Percentiles rank a stretch among this genome's conserved stretches.
Evolutionary conservation across 352 stramenopile species (phyloP).

Genomic region (Thraustochytrium sp.): DNA sequence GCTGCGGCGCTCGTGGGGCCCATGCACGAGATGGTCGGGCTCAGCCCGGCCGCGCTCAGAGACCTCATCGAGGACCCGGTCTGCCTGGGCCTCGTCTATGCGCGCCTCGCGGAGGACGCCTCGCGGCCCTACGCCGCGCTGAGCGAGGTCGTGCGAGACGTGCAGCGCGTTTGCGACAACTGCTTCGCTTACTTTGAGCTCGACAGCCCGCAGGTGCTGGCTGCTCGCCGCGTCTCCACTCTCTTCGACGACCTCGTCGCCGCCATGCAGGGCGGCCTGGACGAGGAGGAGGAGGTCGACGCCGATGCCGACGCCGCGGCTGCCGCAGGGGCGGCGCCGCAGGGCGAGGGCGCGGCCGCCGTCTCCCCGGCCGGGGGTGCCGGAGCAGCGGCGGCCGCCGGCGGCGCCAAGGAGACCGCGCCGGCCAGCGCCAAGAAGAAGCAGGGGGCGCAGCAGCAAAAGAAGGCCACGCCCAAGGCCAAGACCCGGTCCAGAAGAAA

Average conservation of each 20-base stretch:
- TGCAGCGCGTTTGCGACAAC: slow-evolving; percentile 1
- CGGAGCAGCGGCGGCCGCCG: too few relatives aligned
- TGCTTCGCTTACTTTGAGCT: background rate
- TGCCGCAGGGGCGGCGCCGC: background rate
- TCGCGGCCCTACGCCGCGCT: background rate
- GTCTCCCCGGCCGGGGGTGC: too few relatives aligned
- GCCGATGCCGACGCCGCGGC: background rate
- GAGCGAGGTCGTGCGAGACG: background rate
- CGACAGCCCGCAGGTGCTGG: background rate
- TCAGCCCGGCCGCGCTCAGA: background rate
- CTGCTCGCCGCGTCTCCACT: background rate
- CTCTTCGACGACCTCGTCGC: background rate
- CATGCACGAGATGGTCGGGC: background rate
- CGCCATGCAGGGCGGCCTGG: background rate
- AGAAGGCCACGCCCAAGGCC: too few relatives aligned
- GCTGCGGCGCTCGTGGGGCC: background rate
- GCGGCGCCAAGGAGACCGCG: too few relatives aligned
- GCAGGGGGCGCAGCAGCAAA: too few relatives aligned
- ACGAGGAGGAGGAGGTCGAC: background rate
- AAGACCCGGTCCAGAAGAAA: too few relatives aligned
- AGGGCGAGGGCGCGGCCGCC: background rate
- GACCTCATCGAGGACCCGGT: background rate
- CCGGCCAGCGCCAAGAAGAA: too few relatives aligned
- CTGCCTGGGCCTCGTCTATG: background rate
- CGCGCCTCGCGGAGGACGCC: background rate